Evolutionary conservation across 2,329 filamentous ascomycete species (phyloP).

Genomic region (Colletotrichum plurivorum): DNA sequence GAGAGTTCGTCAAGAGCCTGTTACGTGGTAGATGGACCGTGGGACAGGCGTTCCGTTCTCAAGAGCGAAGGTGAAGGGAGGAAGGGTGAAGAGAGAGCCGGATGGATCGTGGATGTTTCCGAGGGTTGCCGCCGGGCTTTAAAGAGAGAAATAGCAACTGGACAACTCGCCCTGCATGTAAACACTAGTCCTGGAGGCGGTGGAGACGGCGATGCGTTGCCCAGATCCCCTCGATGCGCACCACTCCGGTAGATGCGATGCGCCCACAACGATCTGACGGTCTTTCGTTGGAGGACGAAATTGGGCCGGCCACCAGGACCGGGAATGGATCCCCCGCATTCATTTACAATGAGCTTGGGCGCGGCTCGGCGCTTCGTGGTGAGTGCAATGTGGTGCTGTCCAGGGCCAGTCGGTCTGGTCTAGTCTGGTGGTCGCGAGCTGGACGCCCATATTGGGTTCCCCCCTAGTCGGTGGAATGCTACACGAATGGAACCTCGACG

Average conservation of each 20-base stretch:
- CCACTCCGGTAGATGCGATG: constrained; percentile 26
- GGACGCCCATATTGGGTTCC: neutral
- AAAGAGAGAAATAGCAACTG: neutral
- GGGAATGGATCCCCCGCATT: constrained; percentile 29
- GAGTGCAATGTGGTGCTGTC: neutral
- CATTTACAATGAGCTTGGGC: constrained; percentile 23
- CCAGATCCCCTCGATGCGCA: constrained; percentile 21
- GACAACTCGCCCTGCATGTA: constrained; percentile 1
- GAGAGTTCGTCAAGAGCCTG: neutral
- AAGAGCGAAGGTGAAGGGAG: neutral
- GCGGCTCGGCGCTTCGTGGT: constrained; percentile 19
- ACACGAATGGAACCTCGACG: constrained; percentile 24
- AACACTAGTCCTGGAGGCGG: neutral
- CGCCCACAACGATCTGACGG: neutral
- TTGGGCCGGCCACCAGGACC: constrained; percentile 26
- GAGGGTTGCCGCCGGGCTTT: neutral
- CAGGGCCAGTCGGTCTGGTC: neutral
- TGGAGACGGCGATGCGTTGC: neutral
- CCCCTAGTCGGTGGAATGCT: constrained; percentile 25
- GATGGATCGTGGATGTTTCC: neutral
- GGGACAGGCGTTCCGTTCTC: neutral
- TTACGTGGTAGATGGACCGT: neutral
- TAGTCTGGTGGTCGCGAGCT: neutral
- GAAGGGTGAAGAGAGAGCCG: neutral
- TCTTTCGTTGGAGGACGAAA: constrained; percentile 37